phyloP scores from a whole-genome alignment of 371 early-diverging fungal species.

The Coelomomyces lativittatus region DNA sequence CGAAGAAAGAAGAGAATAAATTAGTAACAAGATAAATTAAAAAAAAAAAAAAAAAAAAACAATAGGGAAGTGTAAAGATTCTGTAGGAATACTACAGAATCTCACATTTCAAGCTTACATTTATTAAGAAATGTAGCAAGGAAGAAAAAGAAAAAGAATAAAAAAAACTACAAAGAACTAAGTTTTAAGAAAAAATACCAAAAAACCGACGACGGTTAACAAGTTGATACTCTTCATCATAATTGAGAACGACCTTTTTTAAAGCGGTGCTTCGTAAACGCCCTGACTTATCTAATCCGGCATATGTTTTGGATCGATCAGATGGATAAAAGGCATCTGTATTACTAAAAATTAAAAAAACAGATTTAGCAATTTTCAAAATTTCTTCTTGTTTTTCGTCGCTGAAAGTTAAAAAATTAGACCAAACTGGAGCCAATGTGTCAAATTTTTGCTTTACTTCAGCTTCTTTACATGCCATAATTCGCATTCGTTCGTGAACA shows the following conservation, averaged over 20 bases:
- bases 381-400: background rate
- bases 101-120: background rate
- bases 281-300: background rate
- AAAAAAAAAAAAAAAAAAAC: background rate
- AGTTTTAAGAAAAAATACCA: background rate
- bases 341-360: background rate
- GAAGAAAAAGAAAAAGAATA: too few species aligned
- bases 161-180: background rate
- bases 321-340: background rate
- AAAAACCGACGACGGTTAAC: background rate
- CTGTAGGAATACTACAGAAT: too few species aligned
- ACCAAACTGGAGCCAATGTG: background rate
- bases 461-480: too few species aligned
- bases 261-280: background rate
- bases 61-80: too few species aligned
- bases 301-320: background rate
- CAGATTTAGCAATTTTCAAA: background rate
- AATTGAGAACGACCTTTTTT: background rate
- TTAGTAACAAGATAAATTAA: too few species aligned
- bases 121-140: too few species aligned
- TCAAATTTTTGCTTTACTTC: background rate
- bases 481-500: too few species aligned
- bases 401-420: background rate
- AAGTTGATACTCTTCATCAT: background rate
- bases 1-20: background rate